Percentiles rank a stretch among this genome's conserved stretches.
Conservation (phyloP, 1,284 basidiomycete species). For the Cutaneotrichosporon spelunceum region DNA sequence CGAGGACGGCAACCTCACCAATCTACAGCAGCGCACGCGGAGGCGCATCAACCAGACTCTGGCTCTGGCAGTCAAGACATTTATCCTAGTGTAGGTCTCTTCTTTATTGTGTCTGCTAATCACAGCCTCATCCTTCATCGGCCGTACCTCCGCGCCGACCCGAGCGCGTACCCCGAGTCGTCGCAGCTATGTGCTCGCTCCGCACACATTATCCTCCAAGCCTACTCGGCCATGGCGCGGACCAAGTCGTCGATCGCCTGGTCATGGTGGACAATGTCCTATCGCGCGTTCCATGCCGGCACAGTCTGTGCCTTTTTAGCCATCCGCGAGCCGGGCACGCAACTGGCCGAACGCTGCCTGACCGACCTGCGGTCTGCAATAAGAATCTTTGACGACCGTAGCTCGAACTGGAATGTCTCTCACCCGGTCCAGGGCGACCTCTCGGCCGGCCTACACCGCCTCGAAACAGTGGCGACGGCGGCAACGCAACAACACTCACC, state of each 20-base stretch:
- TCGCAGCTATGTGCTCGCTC: conserved; percentile 42
- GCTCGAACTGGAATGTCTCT: conserved; percentile 40
- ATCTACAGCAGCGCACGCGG: conserved; percentile 23
- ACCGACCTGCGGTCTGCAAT: conserved; percentile 43
- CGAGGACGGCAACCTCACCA: conserved; percentile 35
- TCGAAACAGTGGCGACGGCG: conserved; percentile 43
- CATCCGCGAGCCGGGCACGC: conserved; percentile 45
- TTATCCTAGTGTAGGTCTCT: conserved; percentile 44
- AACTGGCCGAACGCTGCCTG: conserved; percentile 42
- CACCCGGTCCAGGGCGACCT: conserved; percentile 51
- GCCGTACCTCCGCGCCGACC: conserved; percentile 50
- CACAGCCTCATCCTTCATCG: conserved; percentile 48
- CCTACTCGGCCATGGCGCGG: conserved; percentile 40
- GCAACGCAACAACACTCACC: conserved; percentile 23
- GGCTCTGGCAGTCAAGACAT: conserved; percentile 47
- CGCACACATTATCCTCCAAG: conserved; percentile 42
- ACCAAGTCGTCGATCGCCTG: conserved; percentile 46
- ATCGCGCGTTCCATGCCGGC: conserved; percentile 50
- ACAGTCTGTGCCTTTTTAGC: conserved; percentile 51
- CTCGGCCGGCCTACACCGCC: conserved; percentile 43
- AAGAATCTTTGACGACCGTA: conserved; percentile 44
- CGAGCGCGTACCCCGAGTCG: conserved; percentile 48
- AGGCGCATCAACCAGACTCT: conserved; percentile 45
- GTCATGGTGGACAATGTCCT: conserved; percentile 50
- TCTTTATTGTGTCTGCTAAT: background rate